phyloP scores from a whole-genome alignment of 208 protist species.

The Trypanosoma brucei region DNA sequence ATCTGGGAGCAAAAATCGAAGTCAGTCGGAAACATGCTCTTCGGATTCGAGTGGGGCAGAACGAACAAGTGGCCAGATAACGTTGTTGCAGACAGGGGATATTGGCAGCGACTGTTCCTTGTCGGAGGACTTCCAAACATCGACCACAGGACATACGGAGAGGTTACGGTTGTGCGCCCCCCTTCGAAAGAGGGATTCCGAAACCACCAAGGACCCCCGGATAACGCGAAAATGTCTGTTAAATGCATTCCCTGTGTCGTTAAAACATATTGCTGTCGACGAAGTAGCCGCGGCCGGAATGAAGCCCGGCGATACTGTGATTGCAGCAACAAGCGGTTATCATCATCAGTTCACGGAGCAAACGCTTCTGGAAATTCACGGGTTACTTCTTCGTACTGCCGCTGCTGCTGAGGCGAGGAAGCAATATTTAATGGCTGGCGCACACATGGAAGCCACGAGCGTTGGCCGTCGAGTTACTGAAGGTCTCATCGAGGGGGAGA shows the following conservation, averaged over 20 bases:
- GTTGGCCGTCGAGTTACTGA: not conserved
- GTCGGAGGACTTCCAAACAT: no score
- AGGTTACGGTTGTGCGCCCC: no score
- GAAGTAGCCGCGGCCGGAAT: conserved; percentile 11
- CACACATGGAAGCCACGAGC: not conserved
- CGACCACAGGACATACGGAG: no score
- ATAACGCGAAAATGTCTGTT: conserved; percentile 3
- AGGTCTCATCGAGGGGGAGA: conserved; percentile 2
- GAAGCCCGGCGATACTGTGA: not conserved
- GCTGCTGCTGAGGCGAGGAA: conserved; percentile 1
- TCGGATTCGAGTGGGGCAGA: no score
- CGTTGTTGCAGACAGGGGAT: no score
- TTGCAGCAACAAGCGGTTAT: conserved; percentile 12
- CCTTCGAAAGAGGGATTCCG: no score
- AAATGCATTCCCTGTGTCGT: conserved; percentile 19
- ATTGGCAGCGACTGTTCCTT: no score
- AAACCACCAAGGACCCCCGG: conserved; percentile 6
- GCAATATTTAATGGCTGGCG: conserved; percentile 10
- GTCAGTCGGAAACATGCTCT: no score
- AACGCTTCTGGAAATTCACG: conserved; percentile 15
- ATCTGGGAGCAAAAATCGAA: no score
- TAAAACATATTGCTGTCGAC: conserved; percentile 18
- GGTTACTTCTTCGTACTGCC: not conserved
- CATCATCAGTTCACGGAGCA: conserved; percentile 26
- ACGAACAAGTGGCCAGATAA: no score